Base-by-base conservation (phyloP, 192 early-diverging fungal species). In the Backusella mclennaniae region DNA sequence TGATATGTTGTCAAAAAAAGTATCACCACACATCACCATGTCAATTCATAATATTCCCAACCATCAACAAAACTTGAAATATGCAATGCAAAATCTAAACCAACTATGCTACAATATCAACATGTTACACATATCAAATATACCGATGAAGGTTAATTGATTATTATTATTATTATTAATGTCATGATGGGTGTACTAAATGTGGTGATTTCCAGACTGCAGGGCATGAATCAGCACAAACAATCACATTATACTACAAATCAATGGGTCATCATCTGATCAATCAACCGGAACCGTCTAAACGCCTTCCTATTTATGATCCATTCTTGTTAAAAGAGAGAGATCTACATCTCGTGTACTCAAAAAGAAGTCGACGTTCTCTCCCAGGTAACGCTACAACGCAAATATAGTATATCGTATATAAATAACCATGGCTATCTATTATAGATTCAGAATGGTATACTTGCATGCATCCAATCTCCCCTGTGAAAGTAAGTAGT, bases 11-110 rank as follows among this genome's bases (percentile, higher is more conserved):
- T 56, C 26, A 36, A 52, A n/a, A 35, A 15, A 75, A 42, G 38
- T 75, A 14, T 75, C 74, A 17, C 29, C 59, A 1, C 35, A 76
- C 53, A 35, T 76, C 26, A 70, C 75, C 26, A 38, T 76, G 68
- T 76, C 75, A 1, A 52, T 76, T 7, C 69, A 76, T 56, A 76
- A 70, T 56, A 53, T 76, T 29, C 75, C 75, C 14, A 76, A 76
- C 7, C 67, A 68, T 19, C 41, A 52, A 41, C 11, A 52, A n/a
- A 52, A 56, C 29, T 31, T 76, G 26, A 52, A 69, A 33, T 39
- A 70, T 35, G 68, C 75, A 19, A 76, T 76, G 75, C 42, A 39
- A 1, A 35, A 76, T 76, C 49, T 76, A 26, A 39, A 35, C 17
- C 75, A 70, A 41, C 12, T 68, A n/a, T 76, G 69, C 31, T 76